phyloP scores from a whole-genome alignment of 164 flowering plant species.

The Paratinospora sagittata region DNA sequence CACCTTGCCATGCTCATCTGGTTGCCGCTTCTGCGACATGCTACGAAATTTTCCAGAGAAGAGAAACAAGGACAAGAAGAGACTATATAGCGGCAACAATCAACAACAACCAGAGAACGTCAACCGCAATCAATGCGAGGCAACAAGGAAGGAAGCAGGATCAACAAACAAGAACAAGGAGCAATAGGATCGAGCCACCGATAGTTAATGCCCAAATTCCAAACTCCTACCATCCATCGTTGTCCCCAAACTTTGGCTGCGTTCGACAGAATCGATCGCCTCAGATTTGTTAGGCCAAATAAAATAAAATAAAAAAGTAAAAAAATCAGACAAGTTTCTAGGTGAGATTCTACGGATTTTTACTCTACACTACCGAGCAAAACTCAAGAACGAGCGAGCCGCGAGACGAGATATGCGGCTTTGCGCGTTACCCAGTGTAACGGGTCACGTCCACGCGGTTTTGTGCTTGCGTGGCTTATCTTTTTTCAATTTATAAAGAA shows the following conservation, averaged over 20 bases:
- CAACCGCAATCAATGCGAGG: background rate
- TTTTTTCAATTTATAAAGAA: no score
- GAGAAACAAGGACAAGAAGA: background rate
- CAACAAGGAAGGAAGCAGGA: background rate
- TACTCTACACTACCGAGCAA: no score
- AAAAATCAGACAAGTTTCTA: no score
- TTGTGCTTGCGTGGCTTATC: no score
- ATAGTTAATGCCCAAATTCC: background rate
- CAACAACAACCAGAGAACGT: background rate
- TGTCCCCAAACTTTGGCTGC: background rate
- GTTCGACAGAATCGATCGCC: background rate
- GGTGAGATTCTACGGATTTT: no score
- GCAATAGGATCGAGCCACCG: background rate
- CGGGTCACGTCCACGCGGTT: no score
- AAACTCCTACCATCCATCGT: background rate
- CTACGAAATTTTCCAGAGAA: background rate
- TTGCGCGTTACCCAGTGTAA: no score
- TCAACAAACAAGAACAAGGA: background rate
- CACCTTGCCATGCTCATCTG: constrained; percentile 35
- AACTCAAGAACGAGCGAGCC: no score
- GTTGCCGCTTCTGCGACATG: constrained; percentile 66
- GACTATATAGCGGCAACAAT: background rate
- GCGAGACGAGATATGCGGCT: no score
- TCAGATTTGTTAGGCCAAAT: no score
- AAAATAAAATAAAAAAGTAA: no score